Evolutionary conservation across 805 yeast genomes (phyloP).

Genomic region (Candida cerambycidarum): DNA sequence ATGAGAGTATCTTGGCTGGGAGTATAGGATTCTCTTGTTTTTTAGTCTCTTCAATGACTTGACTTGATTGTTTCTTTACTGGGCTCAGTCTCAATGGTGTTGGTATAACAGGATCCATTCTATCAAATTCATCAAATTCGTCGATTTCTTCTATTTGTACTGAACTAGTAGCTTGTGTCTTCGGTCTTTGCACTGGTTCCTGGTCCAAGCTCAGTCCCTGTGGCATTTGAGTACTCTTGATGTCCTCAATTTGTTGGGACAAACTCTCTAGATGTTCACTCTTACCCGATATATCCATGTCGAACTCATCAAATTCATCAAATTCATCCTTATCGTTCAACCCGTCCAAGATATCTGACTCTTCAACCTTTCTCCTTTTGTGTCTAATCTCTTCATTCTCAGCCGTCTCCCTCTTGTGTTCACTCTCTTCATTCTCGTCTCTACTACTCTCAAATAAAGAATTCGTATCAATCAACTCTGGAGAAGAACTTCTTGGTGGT

Average conservation of each 20-base stretch:
- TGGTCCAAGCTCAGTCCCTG: neutral
- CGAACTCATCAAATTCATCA: slow-evolving; percentile 17
- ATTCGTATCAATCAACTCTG: slow-evolving; percentile 15
- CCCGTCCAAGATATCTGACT: neutral
- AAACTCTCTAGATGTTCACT: neutral
- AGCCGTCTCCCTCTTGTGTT: neutral
- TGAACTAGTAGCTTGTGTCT: too few relatives aligned
- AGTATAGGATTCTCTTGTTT: neutral
- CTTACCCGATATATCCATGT: slow-evolving; percentile 7
- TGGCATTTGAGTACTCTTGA: neutral
- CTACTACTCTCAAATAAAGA: slow-evolving; percentile 6
- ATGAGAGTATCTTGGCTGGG: too few relatives aligned
- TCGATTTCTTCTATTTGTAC: slow-evolving; percentile 9
- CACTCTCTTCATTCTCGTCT: neutral
- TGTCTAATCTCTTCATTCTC: slow-evolving; percentile 2
- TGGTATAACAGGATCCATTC: neutral
- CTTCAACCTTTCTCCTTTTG: too few relatives aligned
- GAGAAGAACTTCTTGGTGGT: slow-evolving; percentile 6
- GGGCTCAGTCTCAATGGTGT: slow-evolving; percentile 1
- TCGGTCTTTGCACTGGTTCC: slow-evolving; percentile 10
- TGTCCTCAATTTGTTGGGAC: neutral
- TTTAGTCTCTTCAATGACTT: neutral
- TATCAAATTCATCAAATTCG: slow-evolving; percentile 22
- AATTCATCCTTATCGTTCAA: neutral
- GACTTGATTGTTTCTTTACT: neutral